Evolutionary conservation across 192 early-diverging fungal genomes (phyloP).

Genomic region (Kappamyces sp.): DNA sequence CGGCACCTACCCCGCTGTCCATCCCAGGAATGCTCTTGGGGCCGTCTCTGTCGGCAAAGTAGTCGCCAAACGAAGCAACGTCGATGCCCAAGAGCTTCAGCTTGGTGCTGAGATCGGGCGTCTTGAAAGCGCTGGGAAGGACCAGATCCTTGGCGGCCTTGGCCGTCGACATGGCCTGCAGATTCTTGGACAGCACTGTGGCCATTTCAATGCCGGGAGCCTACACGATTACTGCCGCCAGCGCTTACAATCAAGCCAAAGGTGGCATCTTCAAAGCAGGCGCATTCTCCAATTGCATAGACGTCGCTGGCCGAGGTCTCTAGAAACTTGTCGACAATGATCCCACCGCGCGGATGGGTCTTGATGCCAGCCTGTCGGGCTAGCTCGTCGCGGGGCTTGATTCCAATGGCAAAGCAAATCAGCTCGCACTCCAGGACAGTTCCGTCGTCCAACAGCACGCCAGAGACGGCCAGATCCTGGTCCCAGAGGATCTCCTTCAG

Average conservation of each 20-base stretch:
- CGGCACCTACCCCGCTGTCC: background rate
- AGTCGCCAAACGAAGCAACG: constrained; percentile 65
- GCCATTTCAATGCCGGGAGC: constrained; percentile 71
- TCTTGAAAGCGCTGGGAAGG: constrained; percentile 34
- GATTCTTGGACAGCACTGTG: constrained; percentile 52
- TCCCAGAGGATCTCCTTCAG: background rate
- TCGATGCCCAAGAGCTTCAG: constrained; percentile 64
- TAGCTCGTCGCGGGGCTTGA: constrained; percentile 53
- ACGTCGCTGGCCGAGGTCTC: constrained; percentile 35
- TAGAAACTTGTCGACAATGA: constrained; percentile 49
- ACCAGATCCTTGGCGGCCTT: background rate
- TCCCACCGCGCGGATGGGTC: constrained; percentile 48
- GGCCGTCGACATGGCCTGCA: constrained; percentile 13
- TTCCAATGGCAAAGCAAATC: constrained; percentile 52
- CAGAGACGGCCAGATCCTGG: background rate
- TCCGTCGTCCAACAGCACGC: constrained; percentile 14
- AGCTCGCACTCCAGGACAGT: constrained; percentile 37
- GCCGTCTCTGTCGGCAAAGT: constrained; percentile 43
- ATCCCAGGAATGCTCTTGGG: constrained; percentile 8
- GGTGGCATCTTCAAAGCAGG: constrained; percentile 32
- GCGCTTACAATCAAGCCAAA: constrained; percentile 41
- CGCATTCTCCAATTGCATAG: constrained; percentile 63
- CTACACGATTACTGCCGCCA: constrained; percentile 26
- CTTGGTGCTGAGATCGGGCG: constrained; percentile 62
- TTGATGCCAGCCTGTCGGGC: constrained; percentile 42